Evolutionary conservation across 306 rosid species (phyloP).

Genomic region (Lithocarpus polystachyus): DNA sequence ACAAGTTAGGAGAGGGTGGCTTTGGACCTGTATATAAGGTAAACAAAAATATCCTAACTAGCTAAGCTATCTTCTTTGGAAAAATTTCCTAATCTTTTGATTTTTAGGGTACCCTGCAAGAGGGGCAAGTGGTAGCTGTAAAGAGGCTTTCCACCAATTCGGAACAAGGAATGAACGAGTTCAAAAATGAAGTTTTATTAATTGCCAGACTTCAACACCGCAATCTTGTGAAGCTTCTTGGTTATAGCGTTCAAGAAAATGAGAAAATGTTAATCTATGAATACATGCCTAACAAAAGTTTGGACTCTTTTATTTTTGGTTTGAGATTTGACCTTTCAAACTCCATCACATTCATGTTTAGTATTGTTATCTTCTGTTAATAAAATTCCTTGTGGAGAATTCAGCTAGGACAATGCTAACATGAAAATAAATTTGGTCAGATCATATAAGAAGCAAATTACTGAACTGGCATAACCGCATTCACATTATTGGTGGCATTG

Average conservation of each 20-base stretch:
- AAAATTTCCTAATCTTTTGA: background rate
- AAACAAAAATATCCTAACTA: background rate
- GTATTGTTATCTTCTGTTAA: background rate
- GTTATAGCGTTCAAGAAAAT: constrained; percentile 35
- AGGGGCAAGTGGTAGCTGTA: constrained; percentile 56
- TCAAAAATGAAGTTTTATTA: constrained; percentile 15
- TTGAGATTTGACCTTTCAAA: background rate
- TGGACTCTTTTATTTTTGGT: constrained; percentile 18
- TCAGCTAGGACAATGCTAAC: too few relatives aligned
- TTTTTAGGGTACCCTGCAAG: constrained; percentile 44
- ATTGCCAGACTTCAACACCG: constrained; percentile 46
- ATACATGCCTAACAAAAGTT: constrained; percentile 41
- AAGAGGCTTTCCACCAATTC: constrained; percentile 50
- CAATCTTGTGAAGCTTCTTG: constrained; percentile 45
- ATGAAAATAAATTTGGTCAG: background rate
- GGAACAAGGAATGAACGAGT: constrained; percentile 47
- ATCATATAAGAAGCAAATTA: background rate
- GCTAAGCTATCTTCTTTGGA: background rate
- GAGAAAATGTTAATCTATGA: constrained; percentile 39
- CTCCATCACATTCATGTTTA: background rate
- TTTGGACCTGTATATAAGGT: constrained; percentile 62
- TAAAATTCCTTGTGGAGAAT: too few relatives aligned
- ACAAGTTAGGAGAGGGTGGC: constrained; percentile 62
- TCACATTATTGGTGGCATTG: constrained; percentile 24
- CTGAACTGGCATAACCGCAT: constrained; percentile 24